Evolutionary conservation across 257 asterid species (phyloP), one percentile per base, ranked within the genome.

Genomic region (Scutellaria galericulata): DNA sequence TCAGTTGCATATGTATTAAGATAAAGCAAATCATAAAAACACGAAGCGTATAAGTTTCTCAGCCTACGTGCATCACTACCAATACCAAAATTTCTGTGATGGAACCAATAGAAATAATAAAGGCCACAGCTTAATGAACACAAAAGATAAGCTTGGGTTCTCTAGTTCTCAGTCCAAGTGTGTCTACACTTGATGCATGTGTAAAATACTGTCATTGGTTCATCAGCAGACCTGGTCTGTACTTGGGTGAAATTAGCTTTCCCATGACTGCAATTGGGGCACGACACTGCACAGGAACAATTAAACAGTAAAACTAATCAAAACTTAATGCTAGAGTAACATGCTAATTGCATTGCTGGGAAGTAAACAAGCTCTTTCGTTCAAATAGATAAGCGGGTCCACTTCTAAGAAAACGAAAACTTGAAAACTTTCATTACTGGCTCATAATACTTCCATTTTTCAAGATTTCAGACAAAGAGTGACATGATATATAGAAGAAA

Each of bases 191-290:
- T 66, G 6, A 72, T 74, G 85, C 96, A 89, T 14, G 76, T 78
- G 77, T 83, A 87, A 71, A 87, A 85, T 59, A 73, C 73, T 4
- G 96, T 87, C 89, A 82, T 83, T 0, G 96, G 93, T 60, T 89
- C 93, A 79, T 89, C 96, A 11, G 93, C 91, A 27, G 91, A 85
- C 74, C 93, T 79, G n/a, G 76, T 89, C 78, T 89, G 90, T 71
- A 59, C 64, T 77, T 87, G 90, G 9, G 59, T n/a, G 77, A 77
- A 83, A 61, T 73, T 58, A 58, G 88, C 87, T 76, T 83, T 84
- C 8, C 51, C 77, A 40, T 85, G 83, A 46, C 57, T 22, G 48
- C 93, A 89, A 6, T 61, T 70, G 0, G 87, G 87, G 77, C 96
- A 89, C 0, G 82, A 10, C 52, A 58, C 93, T 86, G 85, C 79